Base-by-base conservation (phyloP, 176 grass and related monocot species). In the Bonia amplexicaulis region DNA sequence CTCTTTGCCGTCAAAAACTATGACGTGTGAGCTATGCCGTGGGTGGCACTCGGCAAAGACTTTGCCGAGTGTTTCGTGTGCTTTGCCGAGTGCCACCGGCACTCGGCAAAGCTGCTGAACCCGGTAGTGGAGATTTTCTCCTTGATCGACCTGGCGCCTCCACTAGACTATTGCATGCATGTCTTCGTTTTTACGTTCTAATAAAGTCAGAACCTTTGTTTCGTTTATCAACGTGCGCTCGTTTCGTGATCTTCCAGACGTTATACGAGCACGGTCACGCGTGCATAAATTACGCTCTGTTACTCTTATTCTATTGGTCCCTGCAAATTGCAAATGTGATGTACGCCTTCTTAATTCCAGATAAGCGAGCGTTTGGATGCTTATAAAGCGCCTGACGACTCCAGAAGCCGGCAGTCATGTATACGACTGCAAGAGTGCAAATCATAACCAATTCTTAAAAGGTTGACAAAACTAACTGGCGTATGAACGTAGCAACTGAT, bases 201-300 rank as follows among this genome's bases (percentile, higher is more conserved):
- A 79, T 78, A 84, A 79, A 84, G 80, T 63, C 78, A 54, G 10
- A 23, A 67, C 2, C 15, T 47, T 15, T 26, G 20, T 54, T 59
- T 4, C 4, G 17, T 80, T 16, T 7, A 66, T 15, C 63, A 9
- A 9, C 5, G 0, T 44, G 37, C 39, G 61, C 13, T 9, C 14
- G 41, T 61, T 60, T 59, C 45, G 54, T 11, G 22, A 45, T 61
- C 74, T 9, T 44, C 35, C 52, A 25, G 73, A 66, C 13, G 29
- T 16, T 35, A 35, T 65, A 17, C 29, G 17, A 31, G 29, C 29
- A 31, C 29, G 63, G 63, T 16, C 15, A 66, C 63, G 27, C 29
- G 6, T 35, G 27, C 29, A 10, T 60, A 25, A 60, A 25, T 25
- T 60, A 60, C 23, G 57, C 1, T 25, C 22, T 25, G 10, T 25